Evolutionary conservation across 1,139 yeast genomes (phyloP).

Genomic region (Suhomyces terraborum): DNA sequence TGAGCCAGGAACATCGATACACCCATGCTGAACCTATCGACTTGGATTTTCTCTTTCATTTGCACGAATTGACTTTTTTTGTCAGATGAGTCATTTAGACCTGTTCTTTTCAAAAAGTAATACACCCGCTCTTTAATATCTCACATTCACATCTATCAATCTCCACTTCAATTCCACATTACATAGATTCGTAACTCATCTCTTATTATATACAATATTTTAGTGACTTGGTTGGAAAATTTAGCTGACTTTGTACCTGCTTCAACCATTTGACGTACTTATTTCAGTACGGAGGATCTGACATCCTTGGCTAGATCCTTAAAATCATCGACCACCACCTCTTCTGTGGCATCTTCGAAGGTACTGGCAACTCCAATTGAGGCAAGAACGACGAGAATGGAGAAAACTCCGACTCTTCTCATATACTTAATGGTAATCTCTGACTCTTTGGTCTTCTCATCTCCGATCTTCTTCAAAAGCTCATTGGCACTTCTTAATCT

Average conservation of each 20-base stretch:
- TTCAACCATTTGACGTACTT: too few species aligned
- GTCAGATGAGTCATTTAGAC: too few species aligned
- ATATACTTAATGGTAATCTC: conserved; percentile 32
- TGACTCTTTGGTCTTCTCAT: conserved; percentile 38
- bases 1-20: too few species aligned
- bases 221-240: neutral
- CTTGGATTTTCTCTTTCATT: too few species aligned
- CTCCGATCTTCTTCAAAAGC: conserved; percentile 33
- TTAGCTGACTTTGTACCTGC: neutral
- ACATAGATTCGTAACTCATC: neutral
- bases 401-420: conserved; percentile 36
- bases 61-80: too few species aligned
- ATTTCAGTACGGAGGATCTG: too few species aligned
- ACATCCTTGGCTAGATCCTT: conserved; percentile 17
- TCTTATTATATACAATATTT: conserved; percentile 7
- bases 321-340: conserved; percentile 17
- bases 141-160: too few species aligned
- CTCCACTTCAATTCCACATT: too few species aligned
- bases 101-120: too few species aligned
- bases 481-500: conserved; percentile 24
- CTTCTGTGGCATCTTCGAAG: conserved; percentile 15
- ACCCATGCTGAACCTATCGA: too few species aligned
- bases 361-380: conserved; percentile 40
- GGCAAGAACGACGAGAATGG: conserved; percentile 37
- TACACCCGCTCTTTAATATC: too few species aligned